A percentile compares a stretch with the other conserved stretches of the same genome.
These are phyloP conservation scores for Gossypium australe DNA, from an alignment of 345 rosid species.

Conservation along the genomic window DNA sequence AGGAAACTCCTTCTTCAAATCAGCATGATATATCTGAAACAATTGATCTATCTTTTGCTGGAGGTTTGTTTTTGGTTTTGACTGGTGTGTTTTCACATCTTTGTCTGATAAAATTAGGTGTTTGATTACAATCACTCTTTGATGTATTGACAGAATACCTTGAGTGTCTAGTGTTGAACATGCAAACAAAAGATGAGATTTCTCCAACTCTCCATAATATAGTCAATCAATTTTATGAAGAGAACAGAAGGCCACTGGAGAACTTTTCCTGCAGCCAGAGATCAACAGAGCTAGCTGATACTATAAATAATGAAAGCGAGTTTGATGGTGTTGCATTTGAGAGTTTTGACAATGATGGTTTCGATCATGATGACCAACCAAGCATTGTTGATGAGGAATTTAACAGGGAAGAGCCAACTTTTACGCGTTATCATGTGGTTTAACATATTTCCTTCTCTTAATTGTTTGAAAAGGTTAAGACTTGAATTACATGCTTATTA, in stretches of 20 bases:
- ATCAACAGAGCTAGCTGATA: conserved; percentile 35
- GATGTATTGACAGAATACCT: conserved; percentile 46
- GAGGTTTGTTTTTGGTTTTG: conserved; percentile 48
- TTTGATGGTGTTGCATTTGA: conserved; percentile 48
- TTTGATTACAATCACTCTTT: conserved; percentile 1
- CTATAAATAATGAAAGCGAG: conserved; percentile 31
- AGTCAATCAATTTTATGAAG: conserved; percentile 65
- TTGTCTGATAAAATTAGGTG: not conserved
- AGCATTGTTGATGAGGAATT: conserved; percentile 41
- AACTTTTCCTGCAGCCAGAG: conserved; percentile 42
- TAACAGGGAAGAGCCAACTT: conserved; percentile 40
- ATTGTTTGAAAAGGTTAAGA: conserved; percentile 6
- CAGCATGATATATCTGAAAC: conserved; percentile 44
- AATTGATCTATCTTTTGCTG: conserved; percentile 68
- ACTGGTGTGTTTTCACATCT: not conserved
- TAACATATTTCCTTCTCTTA: not conserved
- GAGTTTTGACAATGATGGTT: conserved; percentile 39
- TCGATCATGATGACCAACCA: conserved; percentile 48
- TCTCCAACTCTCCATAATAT: conserved; percentile 64
- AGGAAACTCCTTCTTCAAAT: conserved; percentile 40
- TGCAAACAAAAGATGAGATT: conserved; percentile 64
- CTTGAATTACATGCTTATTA: conserved; percentile 2
- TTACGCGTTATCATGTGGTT: conserved; percentile 60
- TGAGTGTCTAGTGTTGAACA: conserved; percentile 61
- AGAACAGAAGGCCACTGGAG: conserved; percentile 53